Evolutionary conservation across 495 filamentous ascomycete genomes (phyloP).

Genomic region (Xylaria acuta): DNA sequence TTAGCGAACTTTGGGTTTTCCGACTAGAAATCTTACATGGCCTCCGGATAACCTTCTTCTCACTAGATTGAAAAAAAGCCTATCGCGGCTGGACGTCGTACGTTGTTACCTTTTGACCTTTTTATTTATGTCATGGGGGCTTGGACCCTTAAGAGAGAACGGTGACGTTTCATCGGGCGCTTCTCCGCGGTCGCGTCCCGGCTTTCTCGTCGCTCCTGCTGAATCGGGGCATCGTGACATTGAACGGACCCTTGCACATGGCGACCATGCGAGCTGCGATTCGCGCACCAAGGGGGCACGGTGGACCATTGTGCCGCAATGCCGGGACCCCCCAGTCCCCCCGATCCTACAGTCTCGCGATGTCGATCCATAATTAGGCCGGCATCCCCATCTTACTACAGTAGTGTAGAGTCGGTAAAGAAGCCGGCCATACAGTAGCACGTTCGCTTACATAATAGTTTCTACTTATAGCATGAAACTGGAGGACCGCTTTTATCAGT

Average conservation of each 20-base stretch:
- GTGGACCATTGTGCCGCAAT: background rate
- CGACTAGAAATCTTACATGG: background rate
- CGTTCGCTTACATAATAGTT: background rate
- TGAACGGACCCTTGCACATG: constrained; percentile 7
- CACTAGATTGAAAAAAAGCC: background rate
- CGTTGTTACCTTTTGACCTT: background rate
- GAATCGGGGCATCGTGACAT: constrained; percentile 19
- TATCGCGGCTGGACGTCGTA: background rate
- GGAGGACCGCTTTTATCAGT: background rate
- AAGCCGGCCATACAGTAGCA: background rate
- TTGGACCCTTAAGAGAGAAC: background rate
- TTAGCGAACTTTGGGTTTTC: background rate
- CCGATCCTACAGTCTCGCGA: background rate
- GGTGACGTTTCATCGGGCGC: constrained; percentile 17
- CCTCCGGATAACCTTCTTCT: background rate
- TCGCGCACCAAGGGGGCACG: background rate
- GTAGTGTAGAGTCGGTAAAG: no score
- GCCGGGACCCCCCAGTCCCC: constrained; percentile 11
- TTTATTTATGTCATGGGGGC: background rate
- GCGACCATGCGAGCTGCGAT: background rate
- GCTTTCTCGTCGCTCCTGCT: constrained; percentile 16
- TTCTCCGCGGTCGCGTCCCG: background rate
- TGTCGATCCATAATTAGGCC: constrained; percentile 17
- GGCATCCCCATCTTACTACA: background rate
- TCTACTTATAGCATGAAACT: constrained; percentile 11